Base-by-base conservation (phyloP, 1,284 basidiomycete species). In the Leccinum glutinopallens region DNA sequence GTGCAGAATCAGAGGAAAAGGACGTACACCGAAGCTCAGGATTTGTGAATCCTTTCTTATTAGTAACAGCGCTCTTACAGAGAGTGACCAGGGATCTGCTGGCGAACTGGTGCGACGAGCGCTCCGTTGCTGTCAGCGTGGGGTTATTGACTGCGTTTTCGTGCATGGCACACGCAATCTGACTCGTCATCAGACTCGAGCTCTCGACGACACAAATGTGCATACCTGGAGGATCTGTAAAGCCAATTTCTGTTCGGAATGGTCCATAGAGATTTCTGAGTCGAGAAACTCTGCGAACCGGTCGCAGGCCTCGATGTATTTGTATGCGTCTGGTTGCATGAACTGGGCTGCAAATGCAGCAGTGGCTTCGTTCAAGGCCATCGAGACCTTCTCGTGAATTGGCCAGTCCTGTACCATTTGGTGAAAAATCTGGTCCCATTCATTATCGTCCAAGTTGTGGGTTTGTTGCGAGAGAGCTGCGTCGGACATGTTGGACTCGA, bases 161-260 rank as follows among this genome's bases (percentile, higher is more conserved):
- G 12, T 74, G 71, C 72, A 72, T 65, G 5, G 67, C 72, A 57
- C 61, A 68, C 2, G 69, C 73, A 39, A 70, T 29, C 71, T 72
- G 61, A 22, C 7, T 41, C 39, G 7, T 58, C 10, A 54, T 69
- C 25, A 70, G 59, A 32, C 13, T 55, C 10, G 2, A 9, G 19
- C 35, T 12, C 32, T 39, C 58, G 5, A 25, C 12, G 6, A 19
- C 13, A 19, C 17, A 3, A 29, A 51, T 5, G 12, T 22, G 43
- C 71, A 49, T 63, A 72, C 71, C 59, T 75, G 67, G 37, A 75
- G 63, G 10, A 49, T 55, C 6, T 71, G 61, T 15, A 74, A 4
- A 54, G 73, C 71, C 61, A 7, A 25, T 55, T 58, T 19, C 51
- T 73, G 71, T 22, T 75, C 65, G 7, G 43, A 15, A 1, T 58